phyloP scores from a whole-genome alignment of 2,329 filamentous ascomycete genomes.

The Apiospora phragmitis region DNA sequence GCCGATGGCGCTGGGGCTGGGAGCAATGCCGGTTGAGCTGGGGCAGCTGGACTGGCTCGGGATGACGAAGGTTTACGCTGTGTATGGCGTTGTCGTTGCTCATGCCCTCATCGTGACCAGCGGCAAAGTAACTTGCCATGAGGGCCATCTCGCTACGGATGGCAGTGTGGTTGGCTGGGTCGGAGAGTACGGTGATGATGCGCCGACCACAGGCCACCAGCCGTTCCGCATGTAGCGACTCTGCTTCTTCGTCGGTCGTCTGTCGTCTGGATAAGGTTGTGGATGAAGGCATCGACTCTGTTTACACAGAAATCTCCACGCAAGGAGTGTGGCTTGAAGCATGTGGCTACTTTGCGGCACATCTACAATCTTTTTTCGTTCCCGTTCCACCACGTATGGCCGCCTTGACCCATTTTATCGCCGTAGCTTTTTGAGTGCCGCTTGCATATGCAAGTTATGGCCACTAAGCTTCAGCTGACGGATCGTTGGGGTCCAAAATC shows the following conservation, averaged over 20 bases:
- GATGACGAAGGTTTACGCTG: no score
- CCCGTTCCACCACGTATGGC: no score
- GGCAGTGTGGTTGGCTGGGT: slow-evolving; percentile 19
- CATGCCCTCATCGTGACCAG: neutral
- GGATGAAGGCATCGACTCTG: no score
- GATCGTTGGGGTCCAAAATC: neutral
- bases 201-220: slow-evolving; percentile 20
- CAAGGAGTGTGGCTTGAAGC: no score
- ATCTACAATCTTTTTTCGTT: no score
- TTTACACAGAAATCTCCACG: no score
- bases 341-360: no score
- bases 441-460: neutral
- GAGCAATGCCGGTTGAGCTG: neutral
- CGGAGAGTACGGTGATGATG: slow-evolving; percentile 22
- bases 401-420: no score
- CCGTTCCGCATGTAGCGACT: slow-evolving; percentile 19
- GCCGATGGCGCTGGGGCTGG: slow-evolving; percentile 10
- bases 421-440: neutral
- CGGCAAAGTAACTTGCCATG: slow-evolving; percentile 16
- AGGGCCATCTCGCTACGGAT: slow-evolving; percentile 20
- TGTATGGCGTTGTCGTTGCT: no score
- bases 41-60: slow-evolving; percentile 10
- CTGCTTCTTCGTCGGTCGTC: no score
- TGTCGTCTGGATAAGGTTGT: no score
- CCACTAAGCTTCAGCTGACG: neutral